These are phyloP conservation scores for Hygrophila difformis DNA, from an alignment of 257 asterid species.

Conservation along the genomic window DNA sequence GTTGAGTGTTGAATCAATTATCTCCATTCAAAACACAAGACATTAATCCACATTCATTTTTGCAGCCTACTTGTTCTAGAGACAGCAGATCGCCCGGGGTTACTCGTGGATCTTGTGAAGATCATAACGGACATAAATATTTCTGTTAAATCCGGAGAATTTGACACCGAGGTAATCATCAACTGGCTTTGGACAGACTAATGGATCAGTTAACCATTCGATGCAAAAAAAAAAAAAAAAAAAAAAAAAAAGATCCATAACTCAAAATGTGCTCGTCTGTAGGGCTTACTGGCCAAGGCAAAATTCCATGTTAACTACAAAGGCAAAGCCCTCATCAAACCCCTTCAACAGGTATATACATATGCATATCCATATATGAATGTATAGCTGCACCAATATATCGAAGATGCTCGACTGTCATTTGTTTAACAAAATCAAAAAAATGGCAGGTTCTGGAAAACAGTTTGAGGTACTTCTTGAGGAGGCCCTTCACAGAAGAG, in stretches of 20 bases:
- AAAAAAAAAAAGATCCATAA: too few species aligned
- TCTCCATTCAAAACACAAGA: not conserved
- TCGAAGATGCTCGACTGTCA: too few species aligned
- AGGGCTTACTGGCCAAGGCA: constrained; percentile 97
- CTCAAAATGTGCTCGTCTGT: not conserved
- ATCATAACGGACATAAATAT: constrained; percentile 73
- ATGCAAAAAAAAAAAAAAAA: too few species aligned
- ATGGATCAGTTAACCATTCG: too few species aligned
- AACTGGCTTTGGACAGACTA: not conserved
- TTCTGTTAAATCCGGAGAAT: constrained; percentile 82
- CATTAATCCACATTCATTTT: not conserved
- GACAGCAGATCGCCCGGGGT: constrained; percentile 88
- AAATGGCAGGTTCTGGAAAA: constrained; percentile 78
- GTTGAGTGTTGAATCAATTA: too few species aligned
- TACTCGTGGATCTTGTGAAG: constrained; percentile 91
- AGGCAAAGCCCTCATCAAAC: constrained; percentile 79
- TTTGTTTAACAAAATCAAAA: too few species aligned
- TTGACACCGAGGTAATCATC: constrained; percentile 77
- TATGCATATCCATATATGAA: too few species aligned
- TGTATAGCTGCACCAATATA: too few species aligned
- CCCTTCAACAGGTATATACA: constrained; percentile 76
- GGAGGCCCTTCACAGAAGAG: constrained; percentile 83
- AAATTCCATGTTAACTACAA: constrained; percentile 88
- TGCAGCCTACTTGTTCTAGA: constrained; percentile 84
- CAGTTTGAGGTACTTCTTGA: constrained; percentile 74